Conservation (phyloP, 2,329 filamentous ascomycete genomes). For the Decorospora gaudefroyi region DNA sequence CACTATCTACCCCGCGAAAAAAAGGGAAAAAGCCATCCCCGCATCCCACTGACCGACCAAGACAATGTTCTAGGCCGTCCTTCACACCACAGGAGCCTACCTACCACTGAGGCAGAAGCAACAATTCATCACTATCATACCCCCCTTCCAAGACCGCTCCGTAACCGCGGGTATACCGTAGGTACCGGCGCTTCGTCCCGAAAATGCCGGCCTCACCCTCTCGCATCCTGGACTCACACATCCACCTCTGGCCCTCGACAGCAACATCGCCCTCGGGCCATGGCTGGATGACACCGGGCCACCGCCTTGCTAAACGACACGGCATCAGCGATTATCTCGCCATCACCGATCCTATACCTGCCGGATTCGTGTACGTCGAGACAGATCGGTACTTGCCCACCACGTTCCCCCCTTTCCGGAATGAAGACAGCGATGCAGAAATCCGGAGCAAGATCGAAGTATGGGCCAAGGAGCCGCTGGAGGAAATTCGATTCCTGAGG, state of each 20-base stretch:
- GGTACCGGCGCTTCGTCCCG: slow-evolving; percentile 1
- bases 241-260: slow-evolving; percentile 79
- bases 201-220: background rate
- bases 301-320: slow-evolving; percentile 65
- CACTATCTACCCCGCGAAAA: too few relatives aligned
- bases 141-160: too few relatives aligned
- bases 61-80: too few relatives aligned
- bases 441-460: slow-evolving; percentile 37
- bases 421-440: slow-evolving; percentile 4
- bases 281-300: slow-evolving; percentile 65
- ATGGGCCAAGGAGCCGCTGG: slow-evolving; percentile 70
- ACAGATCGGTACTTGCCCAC: slow-evolving; percentile 64
- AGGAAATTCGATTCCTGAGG: slow-evolving; percentile 71
- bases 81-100: too few relatives aligned
- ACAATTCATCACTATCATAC: too few relatives aligned
- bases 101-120: too few relatives aligned
- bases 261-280: slow-evolving; percentile 65
- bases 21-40: too few relatives aligned
- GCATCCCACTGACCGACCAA: too few relatives aligned
- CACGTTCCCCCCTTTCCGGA: slow-evolving; percentile 5
- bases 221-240: slow-evolving; percentile 81
- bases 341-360: slow-evolving; percentile 17
- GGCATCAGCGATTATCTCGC: slow-evolving; percentile 65
- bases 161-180: too few relatives aligned
- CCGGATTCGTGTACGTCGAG: slow-evolving; percentile 81